phyloP scores from a whole-genome alignment of 2,329 filamentous ascomycete genomes.

The Verticillium longisporum region DNA sequence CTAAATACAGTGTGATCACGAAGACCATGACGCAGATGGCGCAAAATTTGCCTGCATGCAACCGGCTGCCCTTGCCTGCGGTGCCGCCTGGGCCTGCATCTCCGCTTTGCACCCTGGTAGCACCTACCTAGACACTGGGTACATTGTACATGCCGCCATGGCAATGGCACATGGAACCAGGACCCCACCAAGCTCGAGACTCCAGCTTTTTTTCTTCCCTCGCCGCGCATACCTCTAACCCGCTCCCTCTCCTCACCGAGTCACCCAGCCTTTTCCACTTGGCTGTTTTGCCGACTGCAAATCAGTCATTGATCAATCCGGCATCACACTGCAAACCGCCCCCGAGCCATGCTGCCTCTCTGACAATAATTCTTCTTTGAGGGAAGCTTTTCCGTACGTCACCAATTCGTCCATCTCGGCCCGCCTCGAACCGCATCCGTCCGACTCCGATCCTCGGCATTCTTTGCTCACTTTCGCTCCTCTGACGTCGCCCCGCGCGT shows the following conservation, averaged over 20 bases:
- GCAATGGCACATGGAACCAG: neutral
- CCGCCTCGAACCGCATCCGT: slow-evolving; percentile 1
- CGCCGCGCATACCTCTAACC: neutral
- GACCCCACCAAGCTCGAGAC: neutral
- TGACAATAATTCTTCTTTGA: neutral
- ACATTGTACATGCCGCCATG: neutral
- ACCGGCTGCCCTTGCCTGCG: neutral
- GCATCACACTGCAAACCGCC: neutral
- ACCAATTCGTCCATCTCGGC: neutral
- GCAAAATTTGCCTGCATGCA: neutral
- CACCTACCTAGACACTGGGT: neutral
- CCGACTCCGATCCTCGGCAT: slow-evolving; percentile 13
- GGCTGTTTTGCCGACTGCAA: neutral
- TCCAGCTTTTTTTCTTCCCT: neutral
- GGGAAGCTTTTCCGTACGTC: neutral
- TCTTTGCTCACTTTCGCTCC: neutral
- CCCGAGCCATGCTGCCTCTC: slow-evolving; percentile 1
- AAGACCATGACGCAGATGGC: neutral
- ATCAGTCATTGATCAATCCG: neutral
- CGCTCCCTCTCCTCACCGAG: neutral
- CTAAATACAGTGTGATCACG: neutral
- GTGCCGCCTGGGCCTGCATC: neutral
- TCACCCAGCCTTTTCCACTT: neutral
- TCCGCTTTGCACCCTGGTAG: neutral
- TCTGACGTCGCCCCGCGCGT: neutral